Percentiles rank a stretch among this genome's conserved stretches.
phyloP scores from a whole-genome alignment of 768 basidiomycete genomes.

The Neoboletus brunneissimus region DNA sequence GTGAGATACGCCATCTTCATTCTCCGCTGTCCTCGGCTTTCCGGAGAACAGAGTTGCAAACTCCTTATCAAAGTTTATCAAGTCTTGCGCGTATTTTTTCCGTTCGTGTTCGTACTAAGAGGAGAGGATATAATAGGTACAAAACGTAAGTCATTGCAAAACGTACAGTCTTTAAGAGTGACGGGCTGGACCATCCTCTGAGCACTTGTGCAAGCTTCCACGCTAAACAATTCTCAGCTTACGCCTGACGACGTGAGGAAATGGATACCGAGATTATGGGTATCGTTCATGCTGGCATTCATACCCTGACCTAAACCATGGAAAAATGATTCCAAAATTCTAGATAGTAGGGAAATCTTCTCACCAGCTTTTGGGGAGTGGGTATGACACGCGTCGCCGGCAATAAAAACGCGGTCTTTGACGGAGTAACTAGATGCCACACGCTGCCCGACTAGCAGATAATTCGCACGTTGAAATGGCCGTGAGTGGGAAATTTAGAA shows the following conservation, averaged over 20 bases:
- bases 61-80: conserved; percentile 68
- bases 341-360: neutral
- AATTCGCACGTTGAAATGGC: neutral
- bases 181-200: conserved; percentile 37
- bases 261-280: conserved; percentile 59
- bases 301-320: conserved; percentile 60
- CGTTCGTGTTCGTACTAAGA: conserved; percentile 69
- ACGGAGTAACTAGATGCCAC: conserved; percentile 62
- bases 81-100: conserved; percentile 63
- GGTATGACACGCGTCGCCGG: conserved; percentile 72
- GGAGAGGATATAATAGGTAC: neutral
- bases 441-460: conserved; percentile 61
- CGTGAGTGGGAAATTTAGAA: neutral
- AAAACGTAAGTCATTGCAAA: neutral
- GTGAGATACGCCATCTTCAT: conserved; percentile 34
- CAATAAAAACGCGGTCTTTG: conserved; percentile 69
- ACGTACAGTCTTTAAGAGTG: conserved; percentile 42
- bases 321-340: neutral
- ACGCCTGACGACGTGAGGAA: conserved; percentile 27
- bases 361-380: conserved; percentile 65
- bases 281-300: conserved; percentile 77
- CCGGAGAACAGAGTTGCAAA: conserved; percentile 67
- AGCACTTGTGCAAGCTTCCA: conserved; percentile 51
- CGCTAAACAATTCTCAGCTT: conserved; percentile 44
- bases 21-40: conserved; percentile 51